Evolutionary conservation across 805 yeast species (phyloP).

Genomic region (Dipodascus albidus): DNA sequence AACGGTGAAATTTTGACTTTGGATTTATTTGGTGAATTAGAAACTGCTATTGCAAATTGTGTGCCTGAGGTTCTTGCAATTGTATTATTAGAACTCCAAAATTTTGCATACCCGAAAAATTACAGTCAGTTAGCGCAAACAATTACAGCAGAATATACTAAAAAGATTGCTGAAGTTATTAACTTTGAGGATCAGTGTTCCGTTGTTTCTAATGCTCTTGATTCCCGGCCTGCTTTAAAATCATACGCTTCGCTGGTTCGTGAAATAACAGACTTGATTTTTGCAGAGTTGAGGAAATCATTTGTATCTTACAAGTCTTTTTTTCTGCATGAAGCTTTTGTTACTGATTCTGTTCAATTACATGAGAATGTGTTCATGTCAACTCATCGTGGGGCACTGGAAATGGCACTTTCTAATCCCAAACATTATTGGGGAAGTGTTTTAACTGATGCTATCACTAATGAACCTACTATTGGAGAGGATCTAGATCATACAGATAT

Average conservation of each 20-base stretch:
- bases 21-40: neutral
- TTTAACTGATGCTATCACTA: constrained; percentile 11
- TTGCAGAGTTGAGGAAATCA: neutral
- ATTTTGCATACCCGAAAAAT: neutral
- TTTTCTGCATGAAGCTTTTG: constrained; percentile 33
- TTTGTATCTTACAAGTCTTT: constrained; percentile 11
- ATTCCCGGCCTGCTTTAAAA: neutral
- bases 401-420: constrained; percentile 33
- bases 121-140: neutral
- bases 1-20: neutral
- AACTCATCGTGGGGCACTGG: constrained; percentile 30
- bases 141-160: neutral
- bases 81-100: neutral
- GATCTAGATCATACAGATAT: neutral
- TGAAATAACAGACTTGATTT: neutral
- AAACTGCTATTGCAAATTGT: neutral
- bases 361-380: constrained; percentile 33
- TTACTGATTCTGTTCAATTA: constrained; percentile 26
- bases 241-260: neutral
- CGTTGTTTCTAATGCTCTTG: neutral
- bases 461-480: neutral
- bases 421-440: constrained; percentile 21
- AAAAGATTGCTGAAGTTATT: neutral
- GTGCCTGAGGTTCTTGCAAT: neutral
- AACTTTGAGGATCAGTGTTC: neutral